Percentiles rank a stretch among this genome's conserved stretches.
Conservation (phyloP, 1,284 basidiomycete genomes). For the Paramarasmius palmivorus region DNA sequence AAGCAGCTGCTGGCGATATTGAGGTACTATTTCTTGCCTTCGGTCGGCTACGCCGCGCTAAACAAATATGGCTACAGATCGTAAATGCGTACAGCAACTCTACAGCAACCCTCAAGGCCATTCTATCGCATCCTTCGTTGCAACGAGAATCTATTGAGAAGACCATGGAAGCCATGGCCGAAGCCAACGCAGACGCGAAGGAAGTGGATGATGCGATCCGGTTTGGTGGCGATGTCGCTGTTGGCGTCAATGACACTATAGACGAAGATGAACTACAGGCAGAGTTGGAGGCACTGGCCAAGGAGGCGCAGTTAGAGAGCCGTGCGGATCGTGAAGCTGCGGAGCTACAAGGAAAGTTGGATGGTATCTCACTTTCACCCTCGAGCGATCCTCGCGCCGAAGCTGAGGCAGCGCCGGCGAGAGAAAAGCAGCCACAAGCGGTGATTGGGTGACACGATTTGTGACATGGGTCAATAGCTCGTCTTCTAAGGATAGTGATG, state of each 20-base stretch:
- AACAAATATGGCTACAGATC: too few relatives aligned
- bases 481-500: too few relatives aligned
- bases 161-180: slow-evolving; percentile 85
- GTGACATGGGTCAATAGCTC: too few relatives aligned
- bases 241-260: slow-evolving; percentile 48
- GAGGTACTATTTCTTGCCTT: slow-evolving; percentile 53
- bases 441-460: neutral
- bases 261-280: slow-evolving; percentile 64
- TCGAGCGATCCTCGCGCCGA: neutral
- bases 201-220: slow-evolving; percentile 83
- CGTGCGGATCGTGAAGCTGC: slow-evolving; percentile 16
- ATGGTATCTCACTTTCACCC: neutral
- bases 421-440: neutral
- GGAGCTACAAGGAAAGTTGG: slow-evolving; percentile 11
- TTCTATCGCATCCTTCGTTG: slow-evolving; percentile 81
- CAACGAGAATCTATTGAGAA: slow-evolving; percentile 77
- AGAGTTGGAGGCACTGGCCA: slow-evolving; percentile 54
- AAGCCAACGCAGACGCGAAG: slow-evolving; percentile 77
- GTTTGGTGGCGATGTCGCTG: slow-evolving; percentile 58
- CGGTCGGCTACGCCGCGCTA: neutral
- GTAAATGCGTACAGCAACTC: slow-evolving; percentile 86
- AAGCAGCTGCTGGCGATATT: slow-evolving; percentile 85
- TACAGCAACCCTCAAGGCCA: slow-evolving; percentile 69
- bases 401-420: neutral
- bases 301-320: slow-evolving; percentile 45